Base-by-base conservation (phyloP, 2,329 filamentous ascomycete species). In the Calonectria pauciramosa region DNA sequence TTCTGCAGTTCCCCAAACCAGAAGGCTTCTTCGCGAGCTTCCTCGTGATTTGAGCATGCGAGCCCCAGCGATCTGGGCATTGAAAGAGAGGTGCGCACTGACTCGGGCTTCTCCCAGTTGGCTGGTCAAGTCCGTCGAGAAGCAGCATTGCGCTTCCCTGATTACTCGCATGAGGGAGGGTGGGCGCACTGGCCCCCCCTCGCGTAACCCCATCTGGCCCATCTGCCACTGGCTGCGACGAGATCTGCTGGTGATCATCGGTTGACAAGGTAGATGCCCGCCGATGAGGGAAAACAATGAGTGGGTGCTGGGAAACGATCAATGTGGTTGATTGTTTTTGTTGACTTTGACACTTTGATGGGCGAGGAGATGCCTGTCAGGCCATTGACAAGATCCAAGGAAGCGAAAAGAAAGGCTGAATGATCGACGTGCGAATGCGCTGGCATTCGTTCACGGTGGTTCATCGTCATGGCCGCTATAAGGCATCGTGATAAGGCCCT, bases 361-460 rank as follows among this genome's bases (percentile, higher is more conserved):
- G 20, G 41, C 71, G 68, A 52, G 66, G 66, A 44, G 52, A 69
- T 73, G 59, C 66, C 49, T 76, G 70, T 47, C 32, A 18, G 18
- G 18, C 26, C 38, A 49, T n/a, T 32, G 60, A 44, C 44, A 72
- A 74, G 44, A 74, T 72, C 49, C 70, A 76, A 76, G 71, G 72
- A 70, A 71, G 26, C 7, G 52, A 60, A 72, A 74, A 54, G 72
- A 54, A 75, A 73, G 36, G n/a, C 23, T 5, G 4, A 28, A 10
- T 38, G 65, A 72, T 71, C 63, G 34, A 38, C 73, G 20, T 44
- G 36, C 49, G 71, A 38, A 65, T 78, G 74, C 78, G 76, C 49
- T 79, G 74, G 68, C 77, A 77, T 76, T 71, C 76, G 74, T 60
- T 80, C 74, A 66, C 78, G 74, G 28, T 11, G 74, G 28, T 11